Base-by-base conservation (phyloP, 345 rosid genomes). In the Toxicodendron radicans region DNA sequence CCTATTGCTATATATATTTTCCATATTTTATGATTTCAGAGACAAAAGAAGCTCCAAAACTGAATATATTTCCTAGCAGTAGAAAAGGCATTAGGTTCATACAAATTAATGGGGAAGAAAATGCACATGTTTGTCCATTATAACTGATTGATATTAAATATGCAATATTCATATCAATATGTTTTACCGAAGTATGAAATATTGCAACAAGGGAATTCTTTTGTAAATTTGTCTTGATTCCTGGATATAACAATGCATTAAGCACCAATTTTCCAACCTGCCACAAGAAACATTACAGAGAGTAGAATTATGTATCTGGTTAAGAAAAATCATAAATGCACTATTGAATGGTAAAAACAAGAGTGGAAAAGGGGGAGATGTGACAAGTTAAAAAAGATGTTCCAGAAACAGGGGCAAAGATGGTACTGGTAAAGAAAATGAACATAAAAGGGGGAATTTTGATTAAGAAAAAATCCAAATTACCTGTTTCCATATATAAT, bases 231-330 rank as follows among this genome's bases (percentile, higher is more conserved):
- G 95, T 95, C 88, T 89, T 91, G 83, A 95, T 91, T 83, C 98
- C 97, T 58, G 89, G 84, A 73, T 95, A 95, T 64, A 95, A 70
- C 83, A 91, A 77, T 14, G 99, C 98, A 79, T 95, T 95, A 70
- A 95, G 91, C 80, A 90, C 80, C 74, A 95, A 82, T 80, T 85
- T 91, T 16, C 99, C 99, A 18, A 85, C 97, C 99, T 93, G 89
- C 70, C 74, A 67, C 32, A 16, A 70, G 43, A 18, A 69, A 73
- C 32, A 3, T 43, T 20, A 51, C 58, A 48, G 56, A 68, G 75
- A 66, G 65, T 66, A 53, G 75, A 68, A 65, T 23, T 51, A 58
- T 4, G 32, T 24, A 10, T 45, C n/a, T 17, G 16, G 10, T 3
- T 38, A 70, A 46, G 16, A 33, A 61, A 61, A 18, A 14, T 43